phyloP scores from a whole-genome alignment of 1,139 yeast genomes.

The Debaryomyces coudertii region DNA sequence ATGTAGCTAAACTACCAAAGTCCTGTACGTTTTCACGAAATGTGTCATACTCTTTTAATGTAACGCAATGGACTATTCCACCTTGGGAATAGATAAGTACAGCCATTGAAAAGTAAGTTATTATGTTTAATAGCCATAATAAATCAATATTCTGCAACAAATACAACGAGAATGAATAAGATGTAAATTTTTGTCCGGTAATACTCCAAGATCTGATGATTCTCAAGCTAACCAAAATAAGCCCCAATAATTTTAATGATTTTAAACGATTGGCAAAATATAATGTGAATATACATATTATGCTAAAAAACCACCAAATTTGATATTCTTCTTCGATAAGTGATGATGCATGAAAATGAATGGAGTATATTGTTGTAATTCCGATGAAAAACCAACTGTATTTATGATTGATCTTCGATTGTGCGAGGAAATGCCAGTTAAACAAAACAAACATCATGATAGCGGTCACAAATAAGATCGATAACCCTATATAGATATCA shows the following conservation, averaged over 20 bases:
- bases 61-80: slow-evolving; percentile 20
- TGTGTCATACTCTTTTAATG: slow-evolving; percentile 9
- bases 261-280: slow-evolving; percentile 18
- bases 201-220: slow-evolving; percentile 83
- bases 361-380: slow-evolving; percentile 50
- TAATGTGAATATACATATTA: slow-evolving; percentile 25
- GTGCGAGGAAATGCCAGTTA: slow-evolving; percentile 20
- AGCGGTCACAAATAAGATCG: slow-evolving; percentile 32
- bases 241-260: slow-evolving; percentile 22
- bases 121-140: slow-evolving; percentile 53
- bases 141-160: slow-evolving; percentile 37
- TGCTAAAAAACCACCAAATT: slow-evolving; percentile 85
- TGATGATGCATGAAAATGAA: slow-evolving; percentile 83
- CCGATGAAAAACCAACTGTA: slow-evolving; percentile 28
- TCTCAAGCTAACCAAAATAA: slow-evolving; percentile 51
- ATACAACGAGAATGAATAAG: slow-evolving; percentile 50
- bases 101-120: slow-evolving; percentile 39
- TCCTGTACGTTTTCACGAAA: slow-evolving; percentile 19
- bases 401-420: slow-evolving; percentile 14
- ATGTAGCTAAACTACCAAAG: slow-evolving; percentile 35
- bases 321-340: slow-evolving; percentile 97
- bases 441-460: slow-evolving; percentile 24
- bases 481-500: slow-evolving; percentile 54
- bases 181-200: slow-evolving; percentile 77
- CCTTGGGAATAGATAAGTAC: slow-evolving; percentile 35